These are phyloP conservation scores for Marasmius tenuissimus DNA, from an alignment of 1,284 basidiomycete genomes.

Conservation along the genomic window DNA sequence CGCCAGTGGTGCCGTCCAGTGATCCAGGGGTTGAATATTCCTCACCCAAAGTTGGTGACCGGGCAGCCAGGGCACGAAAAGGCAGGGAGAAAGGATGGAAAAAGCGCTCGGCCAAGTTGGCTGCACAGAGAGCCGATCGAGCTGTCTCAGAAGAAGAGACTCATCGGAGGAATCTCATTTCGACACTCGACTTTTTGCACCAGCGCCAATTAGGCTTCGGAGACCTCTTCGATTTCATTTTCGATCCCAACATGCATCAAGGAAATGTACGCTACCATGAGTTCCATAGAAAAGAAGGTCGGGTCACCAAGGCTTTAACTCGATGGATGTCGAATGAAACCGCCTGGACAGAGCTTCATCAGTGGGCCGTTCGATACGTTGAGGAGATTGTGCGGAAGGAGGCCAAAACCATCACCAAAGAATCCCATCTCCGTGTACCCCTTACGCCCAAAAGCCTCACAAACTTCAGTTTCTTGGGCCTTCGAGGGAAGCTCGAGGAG, in stretches of 20 bases:
- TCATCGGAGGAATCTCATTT: not conserved
- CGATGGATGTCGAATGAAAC: conserved; percentile 15
- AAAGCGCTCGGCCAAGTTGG: not conserved
- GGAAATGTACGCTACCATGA: conserved; percentile 14
- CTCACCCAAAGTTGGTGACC: not conserved
- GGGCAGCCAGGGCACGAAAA: not conserved
- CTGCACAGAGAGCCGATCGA: not conserved
- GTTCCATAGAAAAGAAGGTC: conserved; percentile 14
- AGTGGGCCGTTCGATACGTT: conserved; percentile 16
- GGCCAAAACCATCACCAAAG: not conserved
- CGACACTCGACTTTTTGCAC: not conserved
- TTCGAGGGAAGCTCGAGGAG: not conserved
- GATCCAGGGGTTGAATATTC: not conserved
- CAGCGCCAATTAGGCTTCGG: conserved; percentile 4
- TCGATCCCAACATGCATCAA: conserved; percentile 19
- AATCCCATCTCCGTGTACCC: not conserved
- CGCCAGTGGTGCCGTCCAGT: not conserved
- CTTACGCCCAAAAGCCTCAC: not conserved
- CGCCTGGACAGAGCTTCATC: conserved; percentile 2
- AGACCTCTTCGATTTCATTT: conserved; percentile 21
- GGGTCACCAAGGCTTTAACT: conserved; percentile 15
- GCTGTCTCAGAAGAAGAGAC: not conserved
- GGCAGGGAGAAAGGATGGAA: not conserved
- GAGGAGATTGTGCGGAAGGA: not conserved
- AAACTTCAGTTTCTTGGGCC: not conserved